Percentiles rank a stretch among this genome's conserved stretches.
Conservation (phyloP, 2,329 filamentous ascomycete species). For the Chrysoporthe austroafricana region DNA sequence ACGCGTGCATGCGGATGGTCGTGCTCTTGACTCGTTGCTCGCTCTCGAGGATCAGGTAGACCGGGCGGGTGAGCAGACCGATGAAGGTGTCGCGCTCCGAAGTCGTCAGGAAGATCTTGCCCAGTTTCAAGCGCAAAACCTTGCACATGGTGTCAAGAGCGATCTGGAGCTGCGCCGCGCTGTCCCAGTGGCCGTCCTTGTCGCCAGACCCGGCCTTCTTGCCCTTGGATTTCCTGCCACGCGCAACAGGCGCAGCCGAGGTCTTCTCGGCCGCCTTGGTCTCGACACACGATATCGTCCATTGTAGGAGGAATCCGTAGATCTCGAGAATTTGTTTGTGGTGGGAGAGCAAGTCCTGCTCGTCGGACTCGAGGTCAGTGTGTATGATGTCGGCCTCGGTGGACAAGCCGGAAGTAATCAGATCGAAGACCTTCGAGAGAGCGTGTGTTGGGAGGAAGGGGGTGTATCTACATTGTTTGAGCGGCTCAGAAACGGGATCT, state of each 20-base stretch:
- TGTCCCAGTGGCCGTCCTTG: conserved; percentile 86
- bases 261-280: conserved; percentile 91
- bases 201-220: conserved; percentile 63
- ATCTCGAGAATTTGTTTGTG: conserved; percentile 93
- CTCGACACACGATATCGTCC: conserved; percentile 94
- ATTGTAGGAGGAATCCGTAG: conserved; percentile 92
- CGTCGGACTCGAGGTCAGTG: conserved; percentile 86
- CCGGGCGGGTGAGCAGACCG: conserved; percentile 84
- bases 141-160: conserved; percentile 96
- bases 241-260: conserved; percentile 68
- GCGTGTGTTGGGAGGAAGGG: conserved; percentile 78
- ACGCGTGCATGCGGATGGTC: conserved; percentile 91
- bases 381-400: conserved; percentile 85
- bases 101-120: conserved; percentile 92
- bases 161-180: conserved; percentile 81
- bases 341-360: conserved; percentile 82
- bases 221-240: conserved; percentile 74
- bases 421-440: conserved; percentile 90
- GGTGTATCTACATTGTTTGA: conserved; percentile 74
- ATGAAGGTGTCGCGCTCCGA: conserved; percentile 97
- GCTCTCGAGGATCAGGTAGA: conserved; percentile 92
- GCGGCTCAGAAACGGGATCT: conserved; percentile 65
- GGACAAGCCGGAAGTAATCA: conserved; percentile 83
- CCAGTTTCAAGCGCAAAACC: conserved; percentile 88
- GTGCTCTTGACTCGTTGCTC: conserved; percentile 90